Evolutionary conservation across 192 early-diverging fungal species (phyloP).

Genomic region (Paraglomus brasilianum): DNA sequence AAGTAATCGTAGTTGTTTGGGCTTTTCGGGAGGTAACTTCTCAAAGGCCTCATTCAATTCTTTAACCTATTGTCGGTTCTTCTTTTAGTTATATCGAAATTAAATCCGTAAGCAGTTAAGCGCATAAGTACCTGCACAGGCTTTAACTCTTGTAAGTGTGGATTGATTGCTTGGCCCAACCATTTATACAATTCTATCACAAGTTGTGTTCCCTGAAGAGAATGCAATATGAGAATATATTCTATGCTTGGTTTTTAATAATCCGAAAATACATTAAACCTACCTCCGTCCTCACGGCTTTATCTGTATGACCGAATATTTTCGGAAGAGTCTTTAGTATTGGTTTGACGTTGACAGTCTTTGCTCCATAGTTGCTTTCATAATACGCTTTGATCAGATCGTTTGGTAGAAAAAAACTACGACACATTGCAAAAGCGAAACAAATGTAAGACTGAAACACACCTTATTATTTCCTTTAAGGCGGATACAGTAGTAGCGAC

Average conservation of each 20-base stretch:
- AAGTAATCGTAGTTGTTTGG: constrained; percentile 67
- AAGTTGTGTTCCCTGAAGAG: constrained; percentile 55
- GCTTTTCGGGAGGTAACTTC: constrained; percentile 57
- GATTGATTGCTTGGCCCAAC: constrained; percentile 81
- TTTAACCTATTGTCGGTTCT: constrained; percentile 51
- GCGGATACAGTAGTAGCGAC: constrained; percentile 70
- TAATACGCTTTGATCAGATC: neutral
- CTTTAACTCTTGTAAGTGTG: constrained; percentile 82
- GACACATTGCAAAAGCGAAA: constrained; percentile 19
- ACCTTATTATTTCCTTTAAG: constrained; percentile 62
- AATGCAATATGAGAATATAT: neutral
- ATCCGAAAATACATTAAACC: constrained; percentile 26
- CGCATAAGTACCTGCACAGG: constrained; percentile 72
- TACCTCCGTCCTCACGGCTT: constrained; percentile 87
- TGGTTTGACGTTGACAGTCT: constrained; percentile 76
- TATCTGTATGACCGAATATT: constrained; percentile 93
- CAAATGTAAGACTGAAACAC: constrained; percentile 14
- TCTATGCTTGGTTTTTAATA: neutral
- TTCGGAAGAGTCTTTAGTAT: constrained; percentile 83
- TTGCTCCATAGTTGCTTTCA: constrained; percentile 73
- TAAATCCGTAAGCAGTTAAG: neutral
- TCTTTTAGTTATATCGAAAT: neutral
- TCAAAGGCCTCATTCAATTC: constrained; percentile 88
- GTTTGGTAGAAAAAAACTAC: neutral
- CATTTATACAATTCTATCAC: constrained; percentile 90